Evolutionary conservation across 2,329 filamentous ascomycete species (phyloP).

Genomic region (Aspergillus flavus): DNA sequence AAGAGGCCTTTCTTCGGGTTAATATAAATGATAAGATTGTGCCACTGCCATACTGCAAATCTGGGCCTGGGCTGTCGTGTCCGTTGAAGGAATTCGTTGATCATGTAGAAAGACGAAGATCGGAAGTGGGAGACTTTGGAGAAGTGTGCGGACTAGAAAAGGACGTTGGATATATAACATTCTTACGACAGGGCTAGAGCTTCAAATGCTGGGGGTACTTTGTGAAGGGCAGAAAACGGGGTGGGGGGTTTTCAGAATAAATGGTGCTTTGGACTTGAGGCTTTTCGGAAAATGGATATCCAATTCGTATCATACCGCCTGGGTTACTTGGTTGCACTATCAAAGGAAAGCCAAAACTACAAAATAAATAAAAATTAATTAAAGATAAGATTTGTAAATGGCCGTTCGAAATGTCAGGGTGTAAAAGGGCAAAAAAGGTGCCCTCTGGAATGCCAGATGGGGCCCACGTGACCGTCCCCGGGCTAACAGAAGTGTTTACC

Average conservation of each 20-base stretch:
- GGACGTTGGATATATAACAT: conserved; percentile 48
- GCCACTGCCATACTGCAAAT: conserved; percentile 50
- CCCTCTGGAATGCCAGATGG: neutral
- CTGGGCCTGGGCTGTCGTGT: conserved; percentile 53
- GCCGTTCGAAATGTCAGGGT: too few species aligned
- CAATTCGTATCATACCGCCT: neutral
- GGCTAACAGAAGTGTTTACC: conserved; percentile 29
- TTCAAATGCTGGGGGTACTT: neutral
- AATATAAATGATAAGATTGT: conserved; percentile 62
- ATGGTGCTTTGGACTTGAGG: neutral
- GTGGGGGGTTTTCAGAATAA: neutral
- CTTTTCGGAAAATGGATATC: neutral
- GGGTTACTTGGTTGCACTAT: neutral
- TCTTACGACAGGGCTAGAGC: conserved; percentile 49
- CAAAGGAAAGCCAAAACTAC: neutral
- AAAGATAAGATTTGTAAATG: neutral
- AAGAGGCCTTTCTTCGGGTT: conserved; percentile 50
- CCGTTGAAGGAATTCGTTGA: conserved; percentile 47
- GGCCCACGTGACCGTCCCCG: conserved; percentile 25
- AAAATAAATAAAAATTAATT: neutral
- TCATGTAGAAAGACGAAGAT: conserved; percentile 44
- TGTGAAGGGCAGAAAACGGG: neutral
- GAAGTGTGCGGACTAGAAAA: conserved; percentile 51
- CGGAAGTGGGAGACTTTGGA: conserved; percentile 51
- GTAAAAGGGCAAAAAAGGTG: too few species aligned